Conservation (phyloP, 768 basidiomycete genomes). For the Galerina sulciceps region DNA sequence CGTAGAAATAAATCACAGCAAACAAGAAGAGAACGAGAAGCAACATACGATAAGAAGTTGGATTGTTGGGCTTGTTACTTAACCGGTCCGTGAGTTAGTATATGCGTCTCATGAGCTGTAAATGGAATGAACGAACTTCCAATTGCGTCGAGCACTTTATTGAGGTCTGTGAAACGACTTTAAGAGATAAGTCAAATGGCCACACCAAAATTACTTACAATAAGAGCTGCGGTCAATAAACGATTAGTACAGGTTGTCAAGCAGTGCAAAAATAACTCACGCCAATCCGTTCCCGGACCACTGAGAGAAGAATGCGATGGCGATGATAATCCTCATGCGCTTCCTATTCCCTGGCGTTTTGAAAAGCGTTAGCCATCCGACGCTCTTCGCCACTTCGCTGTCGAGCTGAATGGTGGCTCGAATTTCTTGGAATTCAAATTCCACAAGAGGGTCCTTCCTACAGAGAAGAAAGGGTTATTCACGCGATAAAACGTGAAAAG, state of each 20-base stretch:
- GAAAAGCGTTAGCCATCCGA: slow-evolving; percentile 50
- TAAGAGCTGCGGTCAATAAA: slow-evolving; percentile 41
- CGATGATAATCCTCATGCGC: slow-evolving; percentile 59
- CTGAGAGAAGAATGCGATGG: slow-evolving; percentile 62
- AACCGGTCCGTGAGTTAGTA: neutral
- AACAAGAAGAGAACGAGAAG: slow-evolving; percentile 11
- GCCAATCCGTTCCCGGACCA: slow-evolving; percentile 59
- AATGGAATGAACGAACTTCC: slow-evolving; percentile 34
- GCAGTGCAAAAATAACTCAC: slow-evolving; percentile 12
- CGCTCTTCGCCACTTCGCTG: slow-evolving; percentile 37
- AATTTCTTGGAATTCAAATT: slow-evolving; percentile 67
- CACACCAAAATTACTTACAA: slow-evolving; percentile 26
- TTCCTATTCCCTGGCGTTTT: slow-evolving; percentile 54
- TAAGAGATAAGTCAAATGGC: neutral
- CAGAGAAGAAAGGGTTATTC: neutral
- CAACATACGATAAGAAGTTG: slow-evolving; percentile 39
- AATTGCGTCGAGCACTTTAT: slow-evolving; percentile 54
- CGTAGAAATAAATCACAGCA: neutral
- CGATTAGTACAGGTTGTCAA: slow-evolving; percentile 12
- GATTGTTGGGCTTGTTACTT: slow-evolving; percentile 46
- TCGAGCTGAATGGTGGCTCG: slow-evolving; percentile 53
- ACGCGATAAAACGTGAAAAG: neutral
- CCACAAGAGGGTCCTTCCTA: slow-evolving; percentile 58
- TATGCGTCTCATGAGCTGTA: neutral
- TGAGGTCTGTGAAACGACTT: slow-evolving; percentile 38